Evolutionary conservation across 768 basidiomycete species (phyloP), one percentile per base, ranked within the genome.

Genomic region (Coprinellus micaceus): DNA sequence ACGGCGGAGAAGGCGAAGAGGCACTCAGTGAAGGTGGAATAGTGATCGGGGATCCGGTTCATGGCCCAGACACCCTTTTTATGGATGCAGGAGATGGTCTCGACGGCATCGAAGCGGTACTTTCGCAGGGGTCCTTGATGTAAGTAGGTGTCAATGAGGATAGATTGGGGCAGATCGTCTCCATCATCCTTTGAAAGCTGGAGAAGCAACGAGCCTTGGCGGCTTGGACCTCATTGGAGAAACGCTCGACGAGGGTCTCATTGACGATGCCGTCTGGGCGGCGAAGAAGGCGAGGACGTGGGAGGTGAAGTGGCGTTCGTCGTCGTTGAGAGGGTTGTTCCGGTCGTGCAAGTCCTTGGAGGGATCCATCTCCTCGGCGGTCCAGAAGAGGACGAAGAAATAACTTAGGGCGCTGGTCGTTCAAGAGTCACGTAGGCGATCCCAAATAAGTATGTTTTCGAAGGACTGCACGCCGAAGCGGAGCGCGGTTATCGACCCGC

Each of bases 101-200:
- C 89, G 51, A 95, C 81, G 19, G 93, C 93, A 56, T 90, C 84
- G 66, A 95, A 94, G 10, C 94, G 85, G 64, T 82, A 83, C 25
- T 81, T 78, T 39, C 89, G 86, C 63, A 91, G 73, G 1, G 68
- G 74, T 4, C 82, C 66, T 53, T 98, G 94, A 64, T 88, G 89
- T 71, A 98, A 90, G 69, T 95, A 96, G 3, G 87, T 91, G 69
- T 97, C 94, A 65, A 98, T 95, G 63, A 98, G 85, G 30, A 97
- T 83, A 0, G 94, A 96, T 71, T 98, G 97, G 94, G 94, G 71
- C 97, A 94, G 36, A 98, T 83, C 69, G 97, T 98, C 65, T 97
- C 94, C 84, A 96, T 97, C 94, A 96, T 96, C 63, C 96, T 91
- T 69, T 98, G 94, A 76, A 96, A 97, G n/a, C 94, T 95, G 66